These are phyloP conservation scores for Pythium guiyangense DNA, from an alignment of 352 stramenopile genomes.

Conservation along the genomic window DNA sequence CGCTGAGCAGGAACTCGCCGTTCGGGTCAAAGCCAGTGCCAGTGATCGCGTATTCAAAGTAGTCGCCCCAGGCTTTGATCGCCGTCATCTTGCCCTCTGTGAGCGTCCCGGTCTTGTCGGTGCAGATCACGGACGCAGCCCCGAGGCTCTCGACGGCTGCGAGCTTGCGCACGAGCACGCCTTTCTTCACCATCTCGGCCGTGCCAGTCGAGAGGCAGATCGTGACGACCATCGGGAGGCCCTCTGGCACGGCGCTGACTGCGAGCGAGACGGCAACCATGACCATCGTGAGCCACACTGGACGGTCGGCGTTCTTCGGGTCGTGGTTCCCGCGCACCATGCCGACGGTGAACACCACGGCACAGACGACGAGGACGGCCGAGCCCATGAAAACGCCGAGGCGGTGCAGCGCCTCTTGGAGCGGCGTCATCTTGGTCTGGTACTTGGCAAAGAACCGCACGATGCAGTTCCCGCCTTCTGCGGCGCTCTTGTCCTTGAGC, in stretches of 20 bases:
- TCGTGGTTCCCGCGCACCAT: slow-evolving; percentile 46
- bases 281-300: slow-evolving; percentile 86
- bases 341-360: slow-evolving; percentile 87
- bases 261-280: slow-evolving; percentile 83
- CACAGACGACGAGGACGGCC: slow-evolving; percentile 68
- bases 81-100: slow-evolving; percentile 67
- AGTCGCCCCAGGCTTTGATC: slow-evolving; percentile 37
- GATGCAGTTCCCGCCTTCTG: slow-evolving; percentile 16
- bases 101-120: slow-evolving; percentile 91
- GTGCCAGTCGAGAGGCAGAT: slow-evolving; percentile 33
- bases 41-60: slow-evolving; percentile 28
- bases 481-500: slow-evolving; percentile 17
- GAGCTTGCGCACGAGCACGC: slow-evolving; percentile 57
- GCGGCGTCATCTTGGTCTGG: slow-evolving; percentile 61
- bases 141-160: slow-evolving; percentile 56
- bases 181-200: slow-evolving; percentile 31
- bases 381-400: slow-evolving; percentile 88
- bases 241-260: slow-evolving; percentile 42
- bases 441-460: slow-evolving; percentile 19
- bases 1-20: slow-evolving; percentile 18
- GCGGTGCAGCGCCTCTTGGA: slow-evolving; percentile 90
- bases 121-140: slow-evolving; percentile 80
- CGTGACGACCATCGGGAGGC: slow-evolving; percentile 34
- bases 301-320: slow-evolving; percentile 57
- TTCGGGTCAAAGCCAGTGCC: slow-evolving; percentile 29